Conservation (phyloP, 2,329 filamentous ascomycete genomes). For the Ophiostoma fasciatum region DNA sequence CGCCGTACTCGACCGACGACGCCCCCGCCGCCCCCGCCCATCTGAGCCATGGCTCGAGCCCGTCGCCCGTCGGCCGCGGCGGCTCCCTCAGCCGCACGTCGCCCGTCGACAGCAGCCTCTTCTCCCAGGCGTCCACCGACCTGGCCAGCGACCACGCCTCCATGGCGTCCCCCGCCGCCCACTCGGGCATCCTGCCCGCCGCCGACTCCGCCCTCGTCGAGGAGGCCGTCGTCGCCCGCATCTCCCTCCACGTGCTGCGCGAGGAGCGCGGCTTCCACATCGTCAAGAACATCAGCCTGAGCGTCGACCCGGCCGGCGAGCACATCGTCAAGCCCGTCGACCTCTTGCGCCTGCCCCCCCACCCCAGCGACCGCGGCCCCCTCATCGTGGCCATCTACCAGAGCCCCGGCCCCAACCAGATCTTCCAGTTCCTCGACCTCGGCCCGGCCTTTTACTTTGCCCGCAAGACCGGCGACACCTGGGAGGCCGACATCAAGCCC, state of each 20-base stretch:
- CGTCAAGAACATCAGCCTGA: slow-evolving; percentile 54
- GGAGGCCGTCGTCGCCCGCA: slow-evolving; percentile 59
- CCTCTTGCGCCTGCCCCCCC: slow-evolving; percentile 53
- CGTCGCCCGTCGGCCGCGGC: slow-evolving; percentile 27
- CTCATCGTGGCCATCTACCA: slow-evolving; percentile 73
- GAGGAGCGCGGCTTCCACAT: slow-evolving; percentile 83
- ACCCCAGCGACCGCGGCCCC: slow-evolving; percentile 53
- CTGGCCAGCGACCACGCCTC: slow-evolving; percentile 22
- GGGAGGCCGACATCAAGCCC: slow-evolving; percentile 26
- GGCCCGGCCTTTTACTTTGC: slow-evolving; percentile 59
- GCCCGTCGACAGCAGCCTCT: slow-evolving; percentile 21
- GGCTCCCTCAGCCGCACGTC: slow-evolving; percentile 28
- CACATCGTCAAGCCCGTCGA: slow-evolving; percentile 75
- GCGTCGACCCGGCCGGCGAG: slow-evolving; percentile 55
- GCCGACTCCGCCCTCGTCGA: slow-evolving; percentile 41
- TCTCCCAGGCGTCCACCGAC: slow-evolving; percentile 24
- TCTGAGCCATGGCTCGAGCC: slow-evolving; percentile 27
- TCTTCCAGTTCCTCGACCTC: slow-evolving; percentile 57
- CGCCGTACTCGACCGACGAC: slow-evolving; percentile 30
- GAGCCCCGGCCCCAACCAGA: slow-evolving; percentile 57
- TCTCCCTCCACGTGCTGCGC: slow-evolving; percentile 69
- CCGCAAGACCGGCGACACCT: slow-evolving; percentile 35
- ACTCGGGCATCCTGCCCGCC: slow-evolving; percentile 16
- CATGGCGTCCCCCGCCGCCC: slow-evolving; percentile 19
- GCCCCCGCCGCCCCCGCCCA: slow-evolving; percentile 7